Percentiles rank a stretch among this genome's conserved stretches.
These are phyloP conservation scores for Neurospora sp. DNA, from an alignment of 495 filamentous ascomycete genomes.

Conservation along the genomic window DNA sequence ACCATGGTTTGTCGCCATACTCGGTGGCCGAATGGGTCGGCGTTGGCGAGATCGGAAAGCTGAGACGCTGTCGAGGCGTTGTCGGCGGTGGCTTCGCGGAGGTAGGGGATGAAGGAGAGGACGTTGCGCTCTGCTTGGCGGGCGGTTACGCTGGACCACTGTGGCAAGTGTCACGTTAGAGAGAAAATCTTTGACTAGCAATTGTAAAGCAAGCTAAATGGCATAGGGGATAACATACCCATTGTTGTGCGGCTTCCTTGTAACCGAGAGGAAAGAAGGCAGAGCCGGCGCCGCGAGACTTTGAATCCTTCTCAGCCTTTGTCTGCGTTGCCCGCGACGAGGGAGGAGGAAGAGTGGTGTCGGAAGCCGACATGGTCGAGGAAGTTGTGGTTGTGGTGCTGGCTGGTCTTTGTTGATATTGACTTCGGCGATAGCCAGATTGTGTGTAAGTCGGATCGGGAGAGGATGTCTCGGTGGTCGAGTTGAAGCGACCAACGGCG, in stretches of 20 bases:
- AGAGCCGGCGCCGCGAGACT: neutral
- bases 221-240: slow-evolving; percentile 47
- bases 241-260: slow-evolving; percentile 85
- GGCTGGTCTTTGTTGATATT: slow-evolving; percentile 5
- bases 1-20: slow-evolving; percentile 82
- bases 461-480: slow-evolving; percentile 26
- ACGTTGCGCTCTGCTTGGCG: slow-evolving; percentile 85
- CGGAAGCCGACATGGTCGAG: neutral
- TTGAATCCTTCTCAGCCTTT: neutral
- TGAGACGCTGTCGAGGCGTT: slow-evolving; percentile 17
- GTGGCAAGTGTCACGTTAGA: neutral
- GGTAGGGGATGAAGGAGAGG: slow-evolving; percentile 76
- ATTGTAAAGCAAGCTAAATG: neutral
- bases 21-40: slow-evolving; percentile 77
- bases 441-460: slow-evolving; percentile 10
- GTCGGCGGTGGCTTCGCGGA: slow-evolving; percentile 57
- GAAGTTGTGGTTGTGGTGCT: slow-evolving; percentile 19
- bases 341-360: neutral
- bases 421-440: slow-evolving; percentile 18
- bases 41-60: slow-evolving; percentile 35
- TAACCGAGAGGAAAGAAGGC: slow-evolving; percentile 76
- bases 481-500: slow-evolving; percentile 2
- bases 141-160: slow-evolving; percentile 79
- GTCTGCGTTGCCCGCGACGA: neutral
- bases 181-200: neutral